phyloP scores from a whole-genome alignment of 129 eudicot species.

The Smallanthus sonchifolius region DNA sequence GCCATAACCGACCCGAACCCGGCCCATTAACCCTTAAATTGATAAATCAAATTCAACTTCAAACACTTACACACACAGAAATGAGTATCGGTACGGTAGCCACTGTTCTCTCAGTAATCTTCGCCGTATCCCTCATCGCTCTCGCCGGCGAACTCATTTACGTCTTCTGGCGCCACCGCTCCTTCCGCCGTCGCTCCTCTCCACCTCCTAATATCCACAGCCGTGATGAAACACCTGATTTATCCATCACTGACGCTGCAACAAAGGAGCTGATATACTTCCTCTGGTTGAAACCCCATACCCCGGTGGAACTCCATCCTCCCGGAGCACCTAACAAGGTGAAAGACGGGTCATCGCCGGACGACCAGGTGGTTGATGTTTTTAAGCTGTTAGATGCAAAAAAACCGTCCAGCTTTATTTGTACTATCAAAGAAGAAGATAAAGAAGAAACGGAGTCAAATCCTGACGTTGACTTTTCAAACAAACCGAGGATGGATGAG shows the following conservation, averaged over 20 bases:
- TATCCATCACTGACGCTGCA: neutral
- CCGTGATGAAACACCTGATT: neutral
- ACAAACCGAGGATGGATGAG: neutral
- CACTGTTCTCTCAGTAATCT: slow-evolving; percentile 38
- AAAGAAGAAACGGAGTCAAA: slow-evolving; percentile 44
- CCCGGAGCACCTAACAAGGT: neutral
- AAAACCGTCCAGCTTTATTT: slow-evolving; percentile 7
- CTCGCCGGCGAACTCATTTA: slow-evolving; percentile 45
- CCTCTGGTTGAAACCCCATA: slow-evolving; percentile 40
- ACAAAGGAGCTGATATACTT: slow-evolving; percentile 47
- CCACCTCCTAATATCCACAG: slow-evolving; percentile 4
- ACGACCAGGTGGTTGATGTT: slow-evolving; percentile 38
- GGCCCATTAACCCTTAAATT: neutral
- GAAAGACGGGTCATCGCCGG: slow-evolving; percentile 11
- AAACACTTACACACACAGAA: neutral
- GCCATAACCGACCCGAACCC: too few species aligned
- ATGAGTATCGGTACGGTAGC: slow-evolving; percentile 43
- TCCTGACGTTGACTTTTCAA: slow-evolving; percentile 22
- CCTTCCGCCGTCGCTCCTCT: slow-evolving; percentile 29
- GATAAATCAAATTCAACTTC: neutral
- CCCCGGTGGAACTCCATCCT: slow-evolving; percentile 18
- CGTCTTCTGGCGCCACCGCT: slow-evolving; percentile 55
- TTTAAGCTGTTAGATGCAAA: slow-evolving; percentile 41
- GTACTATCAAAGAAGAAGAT: slow-evolving; percentile 31
- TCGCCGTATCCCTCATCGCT: slow-evolving; percentile 37